Base-by-base conservation (phyloP, 2,329 filamentous ascomycete genomes). In the Cladosporium sp. region DNA sequence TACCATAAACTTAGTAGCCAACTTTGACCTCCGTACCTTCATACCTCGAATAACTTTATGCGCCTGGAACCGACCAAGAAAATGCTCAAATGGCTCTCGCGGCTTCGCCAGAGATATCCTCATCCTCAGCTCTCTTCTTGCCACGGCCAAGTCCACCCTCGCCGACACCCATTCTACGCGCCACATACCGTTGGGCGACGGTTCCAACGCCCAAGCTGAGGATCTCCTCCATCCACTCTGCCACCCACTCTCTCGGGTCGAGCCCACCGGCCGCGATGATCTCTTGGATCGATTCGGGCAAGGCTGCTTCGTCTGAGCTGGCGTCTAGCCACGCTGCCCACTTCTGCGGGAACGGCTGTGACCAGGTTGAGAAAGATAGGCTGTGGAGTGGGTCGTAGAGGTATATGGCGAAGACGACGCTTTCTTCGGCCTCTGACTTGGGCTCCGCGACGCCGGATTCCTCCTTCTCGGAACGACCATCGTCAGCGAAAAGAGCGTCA, bases 271-370 rank as follows among this genome's bases (percentile, higher is more conserved):
- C 79, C 58, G 83, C 78, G 51, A 99, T 85, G 63, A 97, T 96
- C 65, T 93, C 89, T 20, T 84, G 82, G 67, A 99, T 97, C 69
- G 92, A 91, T 28, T 90, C 88, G 0, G 94, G 93, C 36, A 92
- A 74, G 60, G 80, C 81, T 30, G 60, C 70, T 8, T 61, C 65
- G 39, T 70, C 66, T 7, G 73, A 67, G 3, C 88, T 81, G 11
- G 89, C 88, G 72, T 99, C 93, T 6, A 99, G 82, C 94, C 94
- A 99, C 61, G 87, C 84, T 52, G 90, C 84, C 94, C 94, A 99
- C 70, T 88, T 87, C 40, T 85, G 83, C 0, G 94, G 94, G 51
- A 97, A 81, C 8, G 86, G 74, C 76, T 99, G 94, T 60, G 90
- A 92, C 67, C 97, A 74, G 1, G 90, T 85, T 65, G 86, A 83